Conservation (phyloP, 176 grass and related monocot species). For the Oryza glaberrima region DNA sequence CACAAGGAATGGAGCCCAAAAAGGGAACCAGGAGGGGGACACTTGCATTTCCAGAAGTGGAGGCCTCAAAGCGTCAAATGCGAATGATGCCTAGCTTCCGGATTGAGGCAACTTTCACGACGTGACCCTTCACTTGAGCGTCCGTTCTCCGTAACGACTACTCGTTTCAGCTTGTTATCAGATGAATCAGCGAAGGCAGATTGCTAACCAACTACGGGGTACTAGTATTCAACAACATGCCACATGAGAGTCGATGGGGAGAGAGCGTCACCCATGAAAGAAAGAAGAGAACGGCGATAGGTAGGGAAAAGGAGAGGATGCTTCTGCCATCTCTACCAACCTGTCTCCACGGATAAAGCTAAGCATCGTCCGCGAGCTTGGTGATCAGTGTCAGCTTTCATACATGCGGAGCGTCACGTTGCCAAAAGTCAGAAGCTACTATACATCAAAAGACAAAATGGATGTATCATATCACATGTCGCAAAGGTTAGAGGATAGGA, state of each 20-base stretch:
- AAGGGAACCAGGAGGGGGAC: not conserved
- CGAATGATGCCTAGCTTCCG: constrained; percentile 27
- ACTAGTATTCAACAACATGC: not conserved
- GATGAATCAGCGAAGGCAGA: not conserved
- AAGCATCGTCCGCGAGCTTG: not conserved
- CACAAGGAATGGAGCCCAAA: not conserved
- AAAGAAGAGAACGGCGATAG: not conserved
- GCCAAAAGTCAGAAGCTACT: not conserved
- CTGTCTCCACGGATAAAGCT: constrained; percentile 37
- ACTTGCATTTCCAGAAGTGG: not conserved
- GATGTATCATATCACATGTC: not conserved
- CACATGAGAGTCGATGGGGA: not conserved
- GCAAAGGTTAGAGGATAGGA: not conserved
- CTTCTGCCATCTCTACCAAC: constrained; percentile 34
- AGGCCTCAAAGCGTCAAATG: not conserved
- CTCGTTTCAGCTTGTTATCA: not conserved
- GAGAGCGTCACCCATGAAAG: not conserved
- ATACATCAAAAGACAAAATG: not conserved
- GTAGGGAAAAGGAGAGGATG: not conserved
- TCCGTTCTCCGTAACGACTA: not conserved
- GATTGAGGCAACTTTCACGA: constrained; percentile 34
- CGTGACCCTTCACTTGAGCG: constrained; percentile 4
- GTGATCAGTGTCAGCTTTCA: not conserved
- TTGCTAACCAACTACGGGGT: not conserved
- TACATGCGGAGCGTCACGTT: not conserved